Conservation (phyloP, 352 stramenopile species). For the Thalassiosira livingstoniorum region DNA sequence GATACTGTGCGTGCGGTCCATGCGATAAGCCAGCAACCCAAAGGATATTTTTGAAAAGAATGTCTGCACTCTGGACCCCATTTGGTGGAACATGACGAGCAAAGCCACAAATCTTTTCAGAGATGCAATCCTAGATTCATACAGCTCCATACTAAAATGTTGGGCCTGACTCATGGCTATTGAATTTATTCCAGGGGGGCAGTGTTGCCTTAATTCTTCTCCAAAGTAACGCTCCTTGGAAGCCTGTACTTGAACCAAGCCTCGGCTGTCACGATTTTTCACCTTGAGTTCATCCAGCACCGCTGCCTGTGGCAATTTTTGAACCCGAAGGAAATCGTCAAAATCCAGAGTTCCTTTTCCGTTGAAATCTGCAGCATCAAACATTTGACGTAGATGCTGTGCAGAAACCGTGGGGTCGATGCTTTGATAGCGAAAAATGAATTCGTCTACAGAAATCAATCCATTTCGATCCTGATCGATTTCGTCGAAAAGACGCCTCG, state of each 20-base stretch:
- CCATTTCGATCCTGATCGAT: constrained; percentile 71
- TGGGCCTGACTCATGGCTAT: constrained; percentile 58
- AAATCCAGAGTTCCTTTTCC: constrained; percentile 35
- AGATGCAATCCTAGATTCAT: constrained; percentile 77
- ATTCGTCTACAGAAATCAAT: constrained; percentile 65
- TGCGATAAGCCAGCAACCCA: constrained; percentile 70
- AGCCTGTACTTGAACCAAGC: constrained; percentile 71
- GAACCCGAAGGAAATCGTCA: neutral
- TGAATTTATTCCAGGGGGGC: neutral
- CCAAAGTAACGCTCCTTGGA: constrained; percentile 78
- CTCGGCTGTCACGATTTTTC: constrained; percentile 66
- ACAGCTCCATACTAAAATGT: constrained; percentile 73
- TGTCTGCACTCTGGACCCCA: constrained; percentile 68
- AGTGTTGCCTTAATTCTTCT: constrained; percentile 51
- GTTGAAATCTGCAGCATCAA: constrained; percentile 64
- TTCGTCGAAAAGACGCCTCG: constrained; percentile 66
- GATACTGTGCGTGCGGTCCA: constrained; percentile 81
- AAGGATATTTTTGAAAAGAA: constrained; percentile 82
- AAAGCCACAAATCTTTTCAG: constrained; percentile 80
- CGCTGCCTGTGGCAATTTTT: neutral
- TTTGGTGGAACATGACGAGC: constrained; percentile 80
- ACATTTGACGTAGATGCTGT: constrained; percentile 62
- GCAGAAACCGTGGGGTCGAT: constrained; percentile 47
- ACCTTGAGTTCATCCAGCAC: constrained; percentile 53
- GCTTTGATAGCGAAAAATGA: constrained; percentile 59